phyloP scores from a whole-genome alignment of 352 stramenopile species.

The Globisporangium carolinianum region DNA sequence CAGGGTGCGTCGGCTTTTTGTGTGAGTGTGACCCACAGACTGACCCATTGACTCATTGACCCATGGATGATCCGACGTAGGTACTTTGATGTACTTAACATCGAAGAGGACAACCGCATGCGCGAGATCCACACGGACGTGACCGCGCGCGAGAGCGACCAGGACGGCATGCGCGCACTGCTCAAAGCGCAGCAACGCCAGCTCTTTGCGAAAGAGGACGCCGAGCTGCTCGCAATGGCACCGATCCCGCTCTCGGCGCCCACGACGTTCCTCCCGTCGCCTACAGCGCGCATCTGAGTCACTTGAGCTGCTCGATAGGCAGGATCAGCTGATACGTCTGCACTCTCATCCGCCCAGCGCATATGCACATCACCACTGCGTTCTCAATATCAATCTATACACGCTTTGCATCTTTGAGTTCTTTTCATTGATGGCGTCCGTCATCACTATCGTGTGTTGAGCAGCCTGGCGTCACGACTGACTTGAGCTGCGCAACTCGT shows the following conservation, averaged over 20 bases:
- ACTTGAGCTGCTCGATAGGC: not conserved
- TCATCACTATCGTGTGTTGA: no score
- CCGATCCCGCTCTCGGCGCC: conserved; percentile 28
- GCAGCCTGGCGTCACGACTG: no score
- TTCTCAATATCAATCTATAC: no score
- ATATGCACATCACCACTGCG: no score
- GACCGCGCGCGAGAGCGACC: conserved; percentile 23
- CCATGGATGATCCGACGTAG: not conserved
- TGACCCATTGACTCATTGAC: not conserved
- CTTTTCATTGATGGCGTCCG: no score
- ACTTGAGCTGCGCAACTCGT: no score
- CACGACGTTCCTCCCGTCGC: conserved; percentile 20
- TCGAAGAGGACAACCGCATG: conserved; percentile 21
- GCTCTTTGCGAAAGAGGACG: conserved; percentile 33
- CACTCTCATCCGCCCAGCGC: no score
- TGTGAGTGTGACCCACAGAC: not conserved
- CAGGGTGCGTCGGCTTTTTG: conserved; percentile 9
- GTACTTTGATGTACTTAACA: conserved; percentile 41
- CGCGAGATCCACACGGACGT: conserved; percentile 27
- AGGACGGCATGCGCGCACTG: conserved; percentile 31
- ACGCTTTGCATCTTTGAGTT: no score
- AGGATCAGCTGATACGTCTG: no score
- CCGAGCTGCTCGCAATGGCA: conserved; percentile 24
- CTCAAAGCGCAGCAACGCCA: conserved; percentile 25
- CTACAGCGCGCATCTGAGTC: conserved; percentile 4